Evolutionary conservation across 441 rosid species (phyloP).

Genomic region (Dalechampia spathulata): DNA sequence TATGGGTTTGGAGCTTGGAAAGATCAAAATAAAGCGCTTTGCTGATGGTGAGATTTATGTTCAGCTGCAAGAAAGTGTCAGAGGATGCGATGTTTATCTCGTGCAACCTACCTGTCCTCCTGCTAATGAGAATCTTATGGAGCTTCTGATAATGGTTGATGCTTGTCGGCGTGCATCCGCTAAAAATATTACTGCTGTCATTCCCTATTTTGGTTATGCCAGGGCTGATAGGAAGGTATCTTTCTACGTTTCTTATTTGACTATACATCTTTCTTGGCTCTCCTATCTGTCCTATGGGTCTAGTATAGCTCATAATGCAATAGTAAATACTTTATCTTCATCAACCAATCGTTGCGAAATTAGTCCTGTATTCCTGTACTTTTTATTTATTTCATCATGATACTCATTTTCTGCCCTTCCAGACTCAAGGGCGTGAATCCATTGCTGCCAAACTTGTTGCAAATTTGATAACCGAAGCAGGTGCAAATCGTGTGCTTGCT

Average conservation of each 20-base stretch:
- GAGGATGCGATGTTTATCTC: constrained; percentile 90
- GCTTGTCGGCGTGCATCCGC: constrained; percentile 99
- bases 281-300: background rate
- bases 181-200: constrained; percentile 87
- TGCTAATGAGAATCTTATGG: constrained; percentile 98
- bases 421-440: constrained; percentile 97
- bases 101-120: constrained; percentile 97
- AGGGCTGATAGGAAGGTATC: constrained; percentile 95
- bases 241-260: background rate
- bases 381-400: background rate
- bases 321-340: background rate
- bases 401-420: constrained; percentile 19
- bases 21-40: constrained; percentile 81
- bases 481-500: constrained; percentile 93
- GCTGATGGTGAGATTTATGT: constrained; percentile 98
- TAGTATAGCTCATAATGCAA: background rate
- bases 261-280: background rate
- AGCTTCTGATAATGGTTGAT: constrained; percentile 86
- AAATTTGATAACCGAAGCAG: constrained; percentile 71
- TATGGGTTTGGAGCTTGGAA: constrained; percentile 93
- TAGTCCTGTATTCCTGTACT: background rate
- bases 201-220: constrained; percentile 97
- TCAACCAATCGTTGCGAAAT: background rate
- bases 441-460: constrained; percentile 87
- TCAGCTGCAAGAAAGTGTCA: constrained; percentile 92